Evolutionary conservation across 2,329 filamentous ascomycete genomes (phyloP).

Genomic region (Trichoderma atrobrunneum): DNA sequence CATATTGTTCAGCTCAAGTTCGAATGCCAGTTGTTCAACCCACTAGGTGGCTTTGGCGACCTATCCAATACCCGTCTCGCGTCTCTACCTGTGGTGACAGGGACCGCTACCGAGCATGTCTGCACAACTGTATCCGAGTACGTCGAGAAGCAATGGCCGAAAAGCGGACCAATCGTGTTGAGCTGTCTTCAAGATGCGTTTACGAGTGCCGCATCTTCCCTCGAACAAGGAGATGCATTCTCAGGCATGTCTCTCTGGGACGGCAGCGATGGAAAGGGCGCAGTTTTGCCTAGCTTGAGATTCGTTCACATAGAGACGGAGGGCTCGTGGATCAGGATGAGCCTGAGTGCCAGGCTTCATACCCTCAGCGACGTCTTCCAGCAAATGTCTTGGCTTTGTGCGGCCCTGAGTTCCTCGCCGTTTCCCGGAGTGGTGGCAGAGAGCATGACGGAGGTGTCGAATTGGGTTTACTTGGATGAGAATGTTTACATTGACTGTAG

Average conservation of each 20-base stretch:
- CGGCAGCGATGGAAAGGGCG: conserved; percentile 27
- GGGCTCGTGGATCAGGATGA: conserved; percentile 32
- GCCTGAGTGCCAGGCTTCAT: conserved; percentile 35
- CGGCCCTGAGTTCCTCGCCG: conserved; percentile 35
- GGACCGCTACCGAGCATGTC: conserved; percentile 34
- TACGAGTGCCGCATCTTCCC: conserved; percentile 28
- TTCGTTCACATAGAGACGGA: conserved; percentile 37
- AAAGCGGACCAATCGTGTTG: conserved; percentile 31
- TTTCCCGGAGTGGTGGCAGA: conserved; percentile 33
- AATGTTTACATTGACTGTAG: conserved; percentile 36
- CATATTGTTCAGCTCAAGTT: conserved; percentile 37
- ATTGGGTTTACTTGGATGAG: conserved; percentile 34
- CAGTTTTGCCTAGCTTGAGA: conserved; percentile 32
- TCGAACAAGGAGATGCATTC: conserved; percentile 27
- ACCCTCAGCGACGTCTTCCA: conserved; percentile 37
- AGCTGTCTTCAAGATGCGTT: conserved; percentile 34
- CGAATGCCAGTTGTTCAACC: conserved; percentile 34
- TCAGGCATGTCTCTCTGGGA: conserved; percentile 39
- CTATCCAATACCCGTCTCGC: conserved; percentile 31
- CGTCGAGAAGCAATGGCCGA: conserved; percentile 32
- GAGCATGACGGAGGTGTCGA: conserved; percentile 31
- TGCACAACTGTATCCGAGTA: conserved; percentile 36
- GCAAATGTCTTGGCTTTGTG: conserved; percentile 39
- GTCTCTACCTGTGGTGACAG: conserved; percentile 34
- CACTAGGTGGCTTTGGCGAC: conserved; percentile 30